Base-by-base conservation (phyloP, 2,329 filamentous ascomycete genomes). In the Fusarium falciforme region DNA sequence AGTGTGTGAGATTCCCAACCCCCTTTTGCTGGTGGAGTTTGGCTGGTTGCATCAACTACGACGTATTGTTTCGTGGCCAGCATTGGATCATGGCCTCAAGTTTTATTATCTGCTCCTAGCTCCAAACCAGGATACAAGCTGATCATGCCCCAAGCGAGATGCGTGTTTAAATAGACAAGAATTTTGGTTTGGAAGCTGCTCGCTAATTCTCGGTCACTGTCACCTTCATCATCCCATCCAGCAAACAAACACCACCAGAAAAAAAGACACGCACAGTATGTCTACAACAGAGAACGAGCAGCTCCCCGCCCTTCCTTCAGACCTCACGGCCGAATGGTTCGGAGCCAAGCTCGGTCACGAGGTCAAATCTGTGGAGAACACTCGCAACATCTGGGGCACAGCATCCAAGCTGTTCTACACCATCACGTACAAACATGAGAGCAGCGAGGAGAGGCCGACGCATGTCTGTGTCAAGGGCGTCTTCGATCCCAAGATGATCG, bases 401-500 rank as follows among this genome's bases (percentile, higher is more conserved):
- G 78, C 77, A 1, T 78, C 76, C 20, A 80, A 80, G 60, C 71
- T 80, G 5, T 80, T 80, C 60, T 75, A 72, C 52, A 76, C 65
- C 16, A 64, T 82, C 40, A 73, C 72, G 1, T 82, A 81, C 67
- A 76, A 79, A 29, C 58, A 80, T 35, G 78, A 68, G 22, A 66
- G 58, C 31, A n/a, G 27, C 5, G 36, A 59, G 20, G 49, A 75
- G 22, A 66, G 66, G 2, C 76, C 76, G 2, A 64, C 8, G 2
- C 2, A 70, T 1, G 63, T 84, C 58, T 84, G 82, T 49, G 67
- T 84, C 64, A 84, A 84, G 74, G 83, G 82, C 20, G 79, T 81
- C n/a, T 84, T 84, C 67, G 80, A 83, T 60, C 81, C 80, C 8
- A 71, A 68, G 14, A 82, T 83, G 78, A 71, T 81, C 2, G 67